Evolutionary conservation across 2,329 filamentous ascomycete genomes (phyloP), one percentile per base, ranked within the genome.

Genomic region (Dissoconium aciculare): DNA sequence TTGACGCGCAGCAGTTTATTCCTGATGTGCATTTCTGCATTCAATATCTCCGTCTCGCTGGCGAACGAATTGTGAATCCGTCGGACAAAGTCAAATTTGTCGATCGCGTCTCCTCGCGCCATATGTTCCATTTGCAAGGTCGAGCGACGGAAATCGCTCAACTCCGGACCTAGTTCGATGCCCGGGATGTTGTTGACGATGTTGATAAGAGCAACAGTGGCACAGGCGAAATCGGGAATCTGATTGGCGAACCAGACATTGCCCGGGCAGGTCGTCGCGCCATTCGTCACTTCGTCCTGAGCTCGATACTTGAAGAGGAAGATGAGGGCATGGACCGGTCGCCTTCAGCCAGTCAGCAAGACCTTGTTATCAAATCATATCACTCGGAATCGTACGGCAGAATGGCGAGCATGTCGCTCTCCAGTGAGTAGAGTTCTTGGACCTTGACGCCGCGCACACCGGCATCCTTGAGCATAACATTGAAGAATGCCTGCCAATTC

Each of bases 211-310:
- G 89, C 84, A 27, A 94, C 72, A n/a, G 82, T 89, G 12, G 83
- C 89, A 56, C 89, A 98, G 15, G 83, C 78, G 54, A 92, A 92
- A 33, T 71, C 67, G 0, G 74, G 77, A 1, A 80, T 83, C 76
- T 87, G 87, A 47, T 94, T 94, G 15, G 85, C 84, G 53, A 94
- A 95, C 87, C 89, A 98, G 11, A 95, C 62, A 16, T 71, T 60
- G 3, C 70, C 59, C 0, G 74, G 74, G 39, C 69, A 75, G 38
- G 52, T 64, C 15, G 11, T 31, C 25, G 26, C 58, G 46, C 59
- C 69, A 42, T 53, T 52, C 4, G 57, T 51, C 33, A 71, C 64
- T n/a, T 66, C 63, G 17, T 69, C 55, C 17, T 36, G 30, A 11
- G 35, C 33, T 43, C 72, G 52, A 36, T 62, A 93, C 35, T 77